A percentile compares a stretch with the other conserved stretches of the same genome.
Evolutionary conservation across 1,284 basidiomycete species (phyloP).

Genomic region (Thecaphora thlaspeos): DNA sequence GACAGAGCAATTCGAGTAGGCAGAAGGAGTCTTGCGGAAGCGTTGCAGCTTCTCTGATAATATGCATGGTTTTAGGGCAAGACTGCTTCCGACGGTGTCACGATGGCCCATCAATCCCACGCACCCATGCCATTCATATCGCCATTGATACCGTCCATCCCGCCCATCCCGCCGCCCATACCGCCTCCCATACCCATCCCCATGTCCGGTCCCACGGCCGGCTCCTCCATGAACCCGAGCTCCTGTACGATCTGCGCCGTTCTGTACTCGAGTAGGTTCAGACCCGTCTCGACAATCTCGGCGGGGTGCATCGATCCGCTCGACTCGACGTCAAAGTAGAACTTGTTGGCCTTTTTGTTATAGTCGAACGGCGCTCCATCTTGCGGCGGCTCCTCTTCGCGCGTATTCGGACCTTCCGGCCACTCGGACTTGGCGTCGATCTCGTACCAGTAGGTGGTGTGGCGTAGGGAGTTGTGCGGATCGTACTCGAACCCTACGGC

Average conservation of each 20-base stretch:
- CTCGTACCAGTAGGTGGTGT: conserved; percentile 96
- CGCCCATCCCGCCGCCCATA: not conserved
- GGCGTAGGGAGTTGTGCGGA: conserved; percentile 92
- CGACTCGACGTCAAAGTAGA: conserved; percentile 57
- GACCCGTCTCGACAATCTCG: conserved; percentile 53
- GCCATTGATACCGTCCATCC: not conserved
- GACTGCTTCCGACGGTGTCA: no score
- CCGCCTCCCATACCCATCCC: not conserved
- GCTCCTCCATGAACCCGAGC: conserved; percentile 49
- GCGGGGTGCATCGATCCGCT: conserved; percentile 51
- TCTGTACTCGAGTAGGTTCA: conserved; percentile 48
- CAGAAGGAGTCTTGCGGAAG: no score
- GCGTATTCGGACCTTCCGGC: conserved; percentile 51
- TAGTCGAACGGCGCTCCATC: conserved; percentile 52
- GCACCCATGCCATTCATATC: not conserved
- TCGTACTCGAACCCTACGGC: conserved; percentile 97
- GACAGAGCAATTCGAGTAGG: no score
- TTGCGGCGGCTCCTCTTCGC: conserved; percentile 50
- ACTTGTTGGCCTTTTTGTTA: conserved; percentile 43
- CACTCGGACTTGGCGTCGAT: conserved; percentile 54
- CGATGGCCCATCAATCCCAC: not conserved
- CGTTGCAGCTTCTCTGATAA: no score
- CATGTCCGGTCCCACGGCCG: conserved; percentile 7
- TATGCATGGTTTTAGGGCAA: no score
- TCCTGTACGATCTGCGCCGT: conserved; percentile 56